Conservation (phyloP, 2,329 filamentous ascomycete genomes). For the Colletotrichum costaricense region DNA sequence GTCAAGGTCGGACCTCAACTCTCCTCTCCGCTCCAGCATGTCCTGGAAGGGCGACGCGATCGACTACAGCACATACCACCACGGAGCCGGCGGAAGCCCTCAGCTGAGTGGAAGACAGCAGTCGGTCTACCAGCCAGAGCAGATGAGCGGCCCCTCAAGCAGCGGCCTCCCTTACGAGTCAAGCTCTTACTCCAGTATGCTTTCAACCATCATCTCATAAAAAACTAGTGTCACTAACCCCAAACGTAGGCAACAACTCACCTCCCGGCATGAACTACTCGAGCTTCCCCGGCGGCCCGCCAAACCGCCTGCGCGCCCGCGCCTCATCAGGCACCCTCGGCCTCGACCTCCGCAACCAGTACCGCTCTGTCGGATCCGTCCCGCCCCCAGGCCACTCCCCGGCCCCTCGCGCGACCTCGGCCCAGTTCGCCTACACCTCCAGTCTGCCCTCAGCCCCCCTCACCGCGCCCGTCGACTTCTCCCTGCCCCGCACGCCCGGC, state of each 20-base stretch:
- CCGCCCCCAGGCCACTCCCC: conserved; percentile 44
- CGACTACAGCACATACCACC: conserved; percentile 66
- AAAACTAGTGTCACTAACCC: conserved; percentile 33
- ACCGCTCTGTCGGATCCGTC: conserved; percentile 49
- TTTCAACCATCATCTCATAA: background rate
- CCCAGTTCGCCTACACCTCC: conserved; percentile 52
- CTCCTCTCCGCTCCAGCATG: conserved; percentile 69
- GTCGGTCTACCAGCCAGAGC: conserved; percentile 62
- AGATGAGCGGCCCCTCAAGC: conserved; percentile 53
- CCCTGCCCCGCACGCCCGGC: conserved; percentile 56
- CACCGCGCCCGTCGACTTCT: conserved; percentile 64
- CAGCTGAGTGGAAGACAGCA: conserved; percentile 58
- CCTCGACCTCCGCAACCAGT: conserved; percentile 58
- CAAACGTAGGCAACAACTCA: conserved; percentile 56
- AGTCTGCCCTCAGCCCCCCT: conserved; percentile 66
- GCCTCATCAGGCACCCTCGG: conserved; percentile 60
- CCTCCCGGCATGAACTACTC: conserved; percentile 63
- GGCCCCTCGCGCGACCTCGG: conserved; percentile 43
- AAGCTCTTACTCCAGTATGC: conserved; percentile 63
- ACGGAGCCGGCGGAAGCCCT: conserved; percentile 58
- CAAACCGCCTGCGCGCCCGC: conserved; percentile 59
- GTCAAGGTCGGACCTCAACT: conserved; percentile 68
- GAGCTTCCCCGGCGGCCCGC: conserved; percentile 56
- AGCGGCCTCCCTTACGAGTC: conserved; percentile 62
- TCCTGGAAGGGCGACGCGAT: conserved; percentile 72